Percentiles rank a stretch among this genome's conserved stretches.
These are phyloP conservation scores for Colletotrichum caudatum DNA, from an alignment of 2,329 filamentous ascomycete species.

Conservation along the genomic window DNA sequence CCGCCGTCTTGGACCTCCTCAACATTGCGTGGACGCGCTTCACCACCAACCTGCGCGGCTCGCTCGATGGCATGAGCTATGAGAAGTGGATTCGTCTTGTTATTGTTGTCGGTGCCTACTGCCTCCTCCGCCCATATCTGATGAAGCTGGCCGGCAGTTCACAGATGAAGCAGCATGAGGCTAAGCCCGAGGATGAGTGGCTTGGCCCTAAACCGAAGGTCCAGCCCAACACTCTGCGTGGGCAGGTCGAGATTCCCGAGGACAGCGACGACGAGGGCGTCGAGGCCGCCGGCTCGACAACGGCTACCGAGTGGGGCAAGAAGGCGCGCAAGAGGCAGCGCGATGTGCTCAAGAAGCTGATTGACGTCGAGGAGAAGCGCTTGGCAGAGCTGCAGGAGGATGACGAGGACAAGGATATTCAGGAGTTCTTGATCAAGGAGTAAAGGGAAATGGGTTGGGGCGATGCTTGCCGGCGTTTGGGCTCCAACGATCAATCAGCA, in stretches of 20 bases:
- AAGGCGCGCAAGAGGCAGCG: slow-evolving; percentile 78
- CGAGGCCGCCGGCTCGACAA: slow-evolving; percentile 59
- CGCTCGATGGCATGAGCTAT: slow-evolving; percentile 63
- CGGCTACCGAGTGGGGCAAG: slow-evolving; percentile 73
- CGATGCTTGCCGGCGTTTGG: slow-evolving; percentile 21
- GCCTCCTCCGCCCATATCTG: slow-evolving; percentile 79
- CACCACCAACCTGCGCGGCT: slow-evolving; percentile 61
- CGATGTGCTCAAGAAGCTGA: slow-evolving; percentile 72
- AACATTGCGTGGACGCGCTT: slow-evolving; percentile 33
- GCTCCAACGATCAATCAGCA: slow-evolving; percentile 7
- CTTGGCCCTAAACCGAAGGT: slow-evolving; percentile 65
- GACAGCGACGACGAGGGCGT: slow-evolving; percentile 65
- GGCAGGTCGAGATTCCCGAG: slow-evolving; percentile 64
- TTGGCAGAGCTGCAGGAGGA: slow-evolving; percentile 68
- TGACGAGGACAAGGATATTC: slow-evolving; percentile 80
- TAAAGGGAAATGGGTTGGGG: background rate
- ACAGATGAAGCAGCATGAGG: slow-evolving; percentile 73
- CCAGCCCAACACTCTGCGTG: slow-evolving; percentile 74
- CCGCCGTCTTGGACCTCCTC: slow-evolving; percentile 32
- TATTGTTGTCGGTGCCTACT: slow-evolving; percentile 78
- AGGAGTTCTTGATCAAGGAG: slow-evolving; percentile 69
- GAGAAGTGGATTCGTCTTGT: slow-evolving; percentile 76
- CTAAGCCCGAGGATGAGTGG: slow-evolving; percentile 59
- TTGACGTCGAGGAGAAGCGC: slow-evolving; percentile 72
- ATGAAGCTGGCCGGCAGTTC: slow-evolving; percentile 74